Base-by-base conservation (phyloP, 2,329 filamentous ascomycete genomes). In the Hypoxylon sp. region DNA sequence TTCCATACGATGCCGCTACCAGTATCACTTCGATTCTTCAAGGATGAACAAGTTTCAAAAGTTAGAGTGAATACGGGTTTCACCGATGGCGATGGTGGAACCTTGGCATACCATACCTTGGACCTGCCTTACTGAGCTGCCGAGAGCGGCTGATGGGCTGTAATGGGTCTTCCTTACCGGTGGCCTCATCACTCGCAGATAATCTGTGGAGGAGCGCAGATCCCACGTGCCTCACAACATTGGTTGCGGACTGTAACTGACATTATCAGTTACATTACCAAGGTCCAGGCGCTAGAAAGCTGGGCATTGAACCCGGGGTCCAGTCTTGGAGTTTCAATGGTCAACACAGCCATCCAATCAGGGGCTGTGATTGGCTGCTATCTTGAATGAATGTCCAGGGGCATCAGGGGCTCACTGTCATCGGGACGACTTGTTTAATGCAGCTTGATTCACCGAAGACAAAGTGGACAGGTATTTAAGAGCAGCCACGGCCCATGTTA, bases 171-270 rank as follows among this genome's bases (percentile, higher is more conserved):
- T 30, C 23, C 49, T 19, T 17, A 19, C 17, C 10, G 67, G 60
- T 46, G 30, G 23, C 50, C 63, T 69, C 63, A 63, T 58, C 38
- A 60, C 51, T 50, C 41, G 34, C 52, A 48, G 51, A 3, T 61
- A 51, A 66, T 67, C 67, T 63, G 45, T 45, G 49, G 50, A 38
- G 49, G 19, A 13, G 23, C 17, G 60, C 32, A 41, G 49, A 62
- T 38, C 60, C 60, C 67, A 67, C 67, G 67, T 69, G 63, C 63
- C 38, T 65, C 36, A 59, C 34, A 28, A 61, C 56, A 69, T 65
- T 69, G 67, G 63, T 21, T 64, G 60, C 14, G 41, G 36, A 61
- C n/a, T 58, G 60, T 61, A 60, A 56, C 63, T 52, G 51, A 67
- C 59, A 23, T 48, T 10, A 23, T 34, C 36, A 38, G 36, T 52